Conservation (phyloP, 129 eudicot species). For the Ambrosia artemisiifolia region DNA sequence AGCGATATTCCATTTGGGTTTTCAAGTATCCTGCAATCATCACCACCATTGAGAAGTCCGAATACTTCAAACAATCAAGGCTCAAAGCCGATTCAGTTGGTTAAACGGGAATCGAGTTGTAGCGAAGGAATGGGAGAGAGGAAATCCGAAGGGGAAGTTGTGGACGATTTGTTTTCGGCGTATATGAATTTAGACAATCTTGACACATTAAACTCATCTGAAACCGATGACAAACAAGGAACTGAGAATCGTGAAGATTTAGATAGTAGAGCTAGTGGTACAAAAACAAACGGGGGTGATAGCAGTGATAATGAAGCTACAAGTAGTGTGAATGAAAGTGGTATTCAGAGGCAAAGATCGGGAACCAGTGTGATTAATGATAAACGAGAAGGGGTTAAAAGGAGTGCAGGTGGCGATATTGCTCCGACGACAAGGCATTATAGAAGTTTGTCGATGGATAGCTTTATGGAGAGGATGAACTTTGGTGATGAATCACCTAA, state of each 20-base stretch:
- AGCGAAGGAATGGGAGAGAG: conserved; percentile 67
- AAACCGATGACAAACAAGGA: conserved; percentile 76
- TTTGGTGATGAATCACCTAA: conserved; percentile 87
- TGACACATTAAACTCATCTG: conserved; percentile 80
- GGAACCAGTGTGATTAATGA: conserved; percentile 23
- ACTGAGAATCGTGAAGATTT: conserved; percentile 74
- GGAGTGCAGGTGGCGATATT: conserved; percentile 78
- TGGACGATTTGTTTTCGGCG: conserved; percentile 74
- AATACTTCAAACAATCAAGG: conserved; percentile 37
- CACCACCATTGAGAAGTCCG: conserved; percentile 55
- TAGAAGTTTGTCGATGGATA: conserved; percentile 96
- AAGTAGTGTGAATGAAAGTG: conserved; percentile 83
- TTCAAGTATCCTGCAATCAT: conserved; percentile 51
- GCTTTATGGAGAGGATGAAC: conserved; percentile 77
- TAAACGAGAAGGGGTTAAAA: conserved; percentile 70
- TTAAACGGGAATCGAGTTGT: conserved; percentile 55
- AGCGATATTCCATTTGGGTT: conserved; percentile 85
- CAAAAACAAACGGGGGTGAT: conserved; percentile 83
- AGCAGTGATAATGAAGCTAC: conserved; percentile 97
- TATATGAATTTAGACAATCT: conserved; percentile 88
- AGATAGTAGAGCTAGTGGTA: conserved; percentile 88
- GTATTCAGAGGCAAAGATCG: conserved; percentile 32
- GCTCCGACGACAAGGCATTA: conserved; percentile 84
- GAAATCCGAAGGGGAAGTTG: conserved; percentile 74
- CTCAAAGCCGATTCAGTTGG: conserved; percentile 61